Base-by-base conservation (phyloP, 208 protist genomes). In the Leishmania mexicana region DNA sequence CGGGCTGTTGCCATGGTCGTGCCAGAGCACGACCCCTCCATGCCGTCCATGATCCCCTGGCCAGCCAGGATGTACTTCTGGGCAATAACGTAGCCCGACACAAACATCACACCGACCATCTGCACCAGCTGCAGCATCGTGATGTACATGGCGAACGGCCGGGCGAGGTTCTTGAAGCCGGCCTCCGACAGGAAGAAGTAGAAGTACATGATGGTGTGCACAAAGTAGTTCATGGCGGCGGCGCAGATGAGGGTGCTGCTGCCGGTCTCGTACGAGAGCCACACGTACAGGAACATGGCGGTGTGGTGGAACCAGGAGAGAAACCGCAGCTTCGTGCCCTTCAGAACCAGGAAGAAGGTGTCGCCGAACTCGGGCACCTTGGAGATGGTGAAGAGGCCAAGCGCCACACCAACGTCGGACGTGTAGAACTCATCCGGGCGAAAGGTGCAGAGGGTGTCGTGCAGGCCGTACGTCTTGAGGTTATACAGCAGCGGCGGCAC, bases 141-240 rank as follows among this genome's bases (percentile, higher is more conserved):
- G 78, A 98, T 97, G 81, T 96, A 87, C 75, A 90, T 93, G 21
- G 92, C 93, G 71, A 97, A 91, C 0, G 92, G 89, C 77, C 89
- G 86, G 42, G 93, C 83, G 49, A 95, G 78, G 62, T 87, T 85
- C 83, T 88, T 86, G 79, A 89, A 82, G 57, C 93, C 92, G 24
- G 87, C 86, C 42, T 90, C 93, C 13, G 88, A 89, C 35, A 97
- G 67, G 58, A 89, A 88, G 83, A 98, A 99, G 89, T 99, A 99
- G 11, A 92, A 91, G 88, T 99, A 99, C 97, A 99, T 99, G 87
- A 99, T 89, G 13, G 95, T 89, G 88, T 99, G 98, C n/a, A 99
- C 96, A 40, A 85, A 89, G 87, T 97, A 96, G 85, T 99, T 99
- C 90, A 99, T 93, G 10, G 92, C 83, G 24, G 93, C 92, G 71